Percentiles rank a stretch among this genome's conserved stretches.
phyloP scores from a whole-genome alignment of 768 basidiomycete species.

The Russula emetica region DNA sequence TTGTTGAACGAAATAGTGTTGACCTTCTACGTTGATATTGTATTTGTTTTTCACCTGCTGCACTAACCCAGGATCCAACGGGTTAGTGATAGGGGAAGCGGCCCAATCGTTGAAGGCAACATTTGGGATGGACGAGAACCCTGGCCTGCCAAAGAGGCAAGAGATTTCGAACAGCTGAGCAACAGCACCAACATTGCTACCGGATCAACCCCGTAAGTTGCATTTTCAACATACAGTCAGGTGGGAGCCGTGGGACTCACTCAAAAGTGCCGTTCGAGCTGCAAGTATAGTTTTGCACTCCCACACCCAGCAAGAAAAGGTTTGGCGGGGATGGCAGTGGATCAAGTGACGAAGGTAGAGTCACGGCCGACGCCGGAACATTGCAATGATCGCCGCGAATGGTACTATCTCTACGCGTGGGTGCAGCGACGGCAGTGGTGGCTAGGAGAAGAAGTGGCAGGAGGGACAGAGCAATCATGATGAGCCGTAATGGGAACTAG shows the following conservation, averaged over 20 bases:
- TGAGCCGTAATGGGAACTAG: neutral
- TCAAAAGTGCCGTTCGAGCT: neutral
- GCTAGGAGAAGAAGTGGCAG: slow-evolving; percentile 9
- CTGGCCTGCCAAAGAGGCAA: neutral
- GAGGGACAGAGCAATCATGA: slow-evolving; percentile 6
- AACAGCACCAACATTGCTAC: slow-evolving; percentile 21
- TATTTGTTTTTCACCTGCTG: too few species aligned
- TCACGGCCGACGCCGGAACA: neutral
- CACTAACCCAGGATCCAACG: too few species aligned
- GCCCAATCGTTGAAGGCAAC: slow-evolving; percentile 12
- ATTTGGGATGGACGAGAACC: slow-evolving; percentile 9
- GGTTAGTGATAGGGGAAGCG: neutral
- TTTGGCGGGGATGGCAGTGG: neutral
- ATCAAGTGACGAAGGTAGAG: neutral
- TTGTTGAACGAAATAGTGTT: slow-evolving; percentile 18
- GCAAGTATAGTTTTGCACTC: slow-evolving; percentile 18
- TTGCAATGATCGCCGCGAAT: neutral
- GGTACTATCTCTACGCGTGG: neutral
- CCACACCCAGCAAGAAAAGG: neutral
- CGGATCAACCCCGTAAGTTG: neutral
- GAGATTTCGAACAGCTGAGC: slow-evolving; percentile 24
- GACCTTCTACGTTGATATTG: neutral
- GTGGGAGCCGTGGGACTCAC: slow-evolving; percentile 12
- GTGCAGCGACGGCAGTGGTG: neutral
- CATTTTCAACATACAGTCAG: neutral